Conservation (phyloP, 2,329 filamentous ascomycete genomes). For the Apiospora kogelbergensis region DNA sequence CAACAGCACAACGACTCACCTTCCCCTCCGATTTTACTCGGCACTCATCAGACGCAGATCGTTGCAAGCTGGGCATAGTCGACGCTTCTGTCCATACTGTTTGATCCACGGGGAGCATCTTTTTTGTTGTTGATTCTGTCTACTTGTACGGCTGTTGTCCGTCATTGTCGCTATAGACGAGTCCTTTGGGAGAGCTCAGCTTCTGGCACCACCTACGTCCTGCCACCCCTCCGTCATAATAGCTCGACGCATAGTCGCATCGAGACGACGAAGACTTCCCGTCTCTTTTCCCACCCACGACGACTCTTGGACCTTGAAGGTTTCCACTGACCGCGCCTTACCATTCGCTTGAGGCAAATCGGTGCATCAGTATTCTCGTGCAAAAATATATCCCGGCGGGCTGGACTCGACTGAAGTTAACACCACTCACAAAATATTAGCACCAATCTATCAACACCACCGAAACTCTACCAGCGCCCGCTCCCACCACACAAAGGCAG, state of each 20-base stretch:
- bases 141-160: constrained; percentile 30
- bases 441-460: constrained; percentile 2
- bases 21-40: not conserved
- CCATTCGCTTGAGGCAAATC: constrained; percentile 48
- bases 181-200: constrained; percentile 28
- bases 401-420: constrained; percentile 44
- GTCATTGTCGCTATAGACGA: constrained; percentile 18
- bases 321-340: constrained; percentile 32
- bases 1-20: constrained; percentile 11
- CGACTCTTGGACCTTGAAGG: constrained; percentile 38
- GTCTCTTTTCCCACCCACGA: constrained; percentile 31
- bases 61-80: constrained; percentile 34
- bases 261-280: constrained; percentile 23
- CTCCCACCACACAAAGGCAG: constrained; percentile 7
- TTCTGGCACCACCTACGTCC: constrained; percentile 26
- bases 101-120: constrained; percentile 29
- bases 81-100: constrained; percentile 25
- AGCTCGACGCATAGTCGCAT: not conserved
- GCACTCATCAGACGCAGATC: constrained; percentile 31
- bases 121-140: constrained; percentile 26
- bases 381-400: constrained; percentile 31
- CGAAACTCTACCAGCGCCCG: constrained; percentile 1
- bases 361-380: constrained; percentile 31
- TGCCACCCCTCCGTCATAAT: constrained; percentile 9
- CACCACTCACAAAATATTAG: constrained; percentile 7